These are phyloP conservation scores for Ceratocystis ficicola DNA, from an alignment of 2,329 filamentous ascomycete genomes.

Conservation along the genomic window DNA sequence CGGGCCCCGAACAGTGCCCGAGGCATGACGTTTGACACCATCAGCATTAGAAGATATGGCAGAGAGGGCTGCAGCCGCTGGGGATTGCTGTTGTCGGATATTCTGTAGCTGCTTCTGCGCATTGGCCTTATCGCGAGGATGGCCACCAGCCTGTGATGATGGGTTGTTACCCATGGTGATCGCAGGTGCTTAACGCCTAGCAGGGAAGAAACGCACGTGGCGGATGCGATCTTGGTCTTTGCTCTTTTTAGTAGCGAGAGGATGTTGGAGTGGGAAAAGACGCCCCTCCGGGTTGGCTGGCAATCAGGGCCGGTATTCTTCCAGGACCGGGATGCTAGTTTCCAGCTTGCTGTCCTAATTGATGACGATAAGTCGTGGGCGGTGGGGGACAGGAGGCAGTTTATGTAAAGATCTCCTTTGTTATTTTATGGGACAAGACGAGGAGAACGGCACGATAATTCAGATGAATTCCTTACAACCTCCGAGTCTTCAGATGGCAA, in stretches of 20 bases:
- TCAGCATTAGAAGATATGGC: conserved; percentile 4
- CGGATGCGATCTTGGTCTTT: not conserved
- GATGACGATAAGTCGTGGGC: not conserved
- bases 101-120: conserved; percentile 1
- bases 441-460: not conserved
- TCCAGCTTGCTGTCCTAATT: not conserved
- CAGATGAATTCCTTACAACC: not conserved
- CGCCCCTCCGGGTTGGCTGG: not conserved
- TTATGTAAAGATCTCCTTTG: not conserved
- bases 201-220: not conserved
- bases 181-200: not conserved
- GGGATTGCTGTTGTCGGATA: conserved; percentile 5
- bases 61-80: not conserved
- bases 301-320: not conserved
- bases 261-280: not conserved
- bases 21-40: not conserved
- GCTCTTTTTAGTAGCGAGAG: not conserved
- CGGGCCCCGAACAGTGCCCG: not conserved
- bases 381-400: not conserved
- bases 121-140: not conserved
- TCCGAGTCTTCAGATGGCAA: not conserved
- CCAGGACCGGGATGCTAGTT: not conserved
- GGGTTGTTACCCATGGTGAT: conserved; percentile 11
- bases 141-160: conserved; percentile 6
- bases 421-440: conserved; percentile 1